A percentile compares a stretch with the other conserved stretches of the same genome.
phyloP scores from a whole-genome alignment of 257 asterid genomes.

The Linaria vulgaris region DNA sequence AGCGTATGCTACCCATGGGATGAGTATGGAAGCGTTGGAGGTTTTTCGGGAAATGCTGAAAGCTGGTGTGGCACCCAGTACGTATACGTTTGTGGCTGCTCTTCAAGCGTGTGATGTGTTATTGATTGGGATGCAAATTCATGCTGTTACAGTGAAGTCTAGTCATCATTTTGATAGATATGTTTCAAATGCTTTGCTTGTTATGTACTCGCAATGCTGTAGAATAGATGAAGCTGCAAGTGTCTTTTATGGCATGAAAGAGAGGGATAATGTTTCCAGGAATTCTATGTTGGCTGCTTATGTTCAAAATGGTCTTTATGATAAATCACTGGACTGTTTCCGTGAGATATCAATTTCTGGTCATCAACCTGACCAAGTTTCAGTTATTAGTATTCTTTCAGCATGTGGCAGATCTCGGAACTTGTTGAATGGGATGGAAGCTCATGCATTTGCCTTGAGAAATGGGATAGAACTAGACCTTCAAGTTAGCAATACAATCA shows the following conservation, averaged over 20 bases:
- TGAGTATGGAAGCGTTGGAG: constrained; percentile 44
- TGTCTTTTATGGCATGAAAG: constrained; percentile 41
- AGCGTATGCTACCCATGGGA: constrained; percentile 43
- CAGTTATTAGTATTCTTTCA: constrained; percentile 58
- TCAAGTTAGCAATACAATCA: constrained; percentile 68
- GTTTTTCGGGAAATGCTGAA: constrained; percentile 50
- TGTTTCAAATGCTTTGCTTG: constrained; percentile 68
- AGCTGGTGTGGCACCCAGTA: constrained; percentile 44
- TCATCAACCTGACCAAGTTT: constrained; percentile 52
- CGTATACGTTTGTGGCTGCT: constrained; percentile 75
- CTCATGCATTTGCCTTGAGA: constrained; percentile 69
- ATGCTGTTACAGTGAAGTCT: constrained; percentile 47
- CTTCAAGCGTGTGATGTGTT: constrained; percentile 67
- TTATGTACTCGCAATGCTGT: constrained; percentile 57
- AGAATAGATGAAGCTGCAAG: constrained; percentile 55
- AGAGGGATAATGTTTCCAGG: constrained; percentile 68
- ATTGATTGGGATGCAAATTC: constrained; percentile 51
- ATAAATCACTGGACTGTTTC: constrained; percentile 46
- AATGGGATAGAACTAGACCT: constrained; percentile 54
- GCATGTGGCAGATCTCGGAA: constrained; percentile 65
- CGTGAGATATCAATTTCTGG: constrained; percentile 40
- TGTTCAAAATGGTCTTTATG: constrained; percentile 54
- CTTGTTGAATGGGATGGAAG: constrained; percentile 62
- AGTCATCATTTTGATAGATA: constrained; percentile 40
- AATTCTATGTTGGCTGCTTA: constrained; percentile 78